These are phyloP conservation scores for Mycena alexandri DNA, from an alignment of 768 basidiomycete genomes.

Conservation along the genomic window DNA sequence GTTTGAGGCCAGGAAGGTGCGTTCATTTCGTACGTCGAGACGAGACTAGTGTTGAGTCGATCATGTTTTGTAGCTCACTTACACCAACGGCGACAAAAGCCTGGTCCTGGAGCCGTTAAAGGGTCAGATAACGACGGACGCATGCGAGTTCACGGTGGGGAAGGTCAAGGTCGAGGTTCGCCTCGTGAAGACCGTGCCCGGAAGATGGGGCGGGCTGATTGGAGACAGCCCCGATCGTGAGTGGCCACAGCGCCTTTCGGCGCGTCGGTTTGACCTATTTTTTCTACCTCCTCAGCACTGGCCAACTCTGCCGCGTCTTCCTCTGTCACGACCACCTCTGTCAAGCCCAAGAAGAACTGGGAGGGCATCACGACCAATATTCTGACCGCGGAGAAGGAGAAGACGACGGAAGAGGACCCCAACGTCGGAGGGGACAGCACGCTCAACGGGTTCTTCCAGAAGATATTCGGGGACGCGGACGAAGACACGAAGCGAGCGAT, in stretches of 20 bases:
- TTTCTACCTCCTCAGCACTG: conserved; percentile 39
- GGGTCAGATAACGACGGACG: conserved; percentile 78
- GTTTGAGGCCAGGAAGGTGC: conserved; percentile 77
- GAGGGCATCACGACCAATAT: conserved; percentile 82
- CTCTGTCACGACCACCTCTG: conserved; percentile 50
- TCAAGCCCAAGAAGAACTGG: conserved; percentile 86
- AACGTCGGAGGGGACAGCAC: conserved; percentile 91
- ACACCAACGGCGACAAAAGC: conserved; percentile 77
- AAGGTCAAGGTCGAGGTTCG: conserved; percentile 92
- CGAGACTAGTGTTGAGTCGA: neutral
- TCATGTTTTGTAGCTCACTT: conserved; percentile 59
- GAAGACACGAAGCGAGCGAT: conserved; percentile 94
- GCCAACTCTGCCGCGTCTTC: conserved; percentile 47
- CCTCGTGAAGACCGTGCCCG: conserved; percentile 73
- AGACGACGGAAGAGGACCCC: conserved; percentile 79
- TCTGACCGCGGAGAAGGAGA: conserved; percentile 77
- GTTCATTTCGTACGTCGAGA: neutral
- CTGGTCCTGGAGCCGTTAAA: conserved; percentile 84
- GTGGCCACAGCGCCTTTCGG: conserved; percentile 42
- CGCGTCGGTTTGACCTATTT: conserved; percentile 13
- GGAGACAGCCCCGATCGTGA: conserved; percentile 84
- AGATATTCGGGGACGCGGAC: conserved; percentile 91
- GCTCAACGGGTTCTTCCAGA: conserved; percentile 91
- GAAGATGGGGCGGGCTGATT: conserved; percentile 81
- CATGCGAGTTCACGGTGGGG: conserved; percentile 76